A percentile compares a stretch with the other conserved stretches of the same genome.
Evolutionary conservation across 208 protist genomes (phyloP).

Genomic region (Acanthamoeba culbertsoni): DNA sequence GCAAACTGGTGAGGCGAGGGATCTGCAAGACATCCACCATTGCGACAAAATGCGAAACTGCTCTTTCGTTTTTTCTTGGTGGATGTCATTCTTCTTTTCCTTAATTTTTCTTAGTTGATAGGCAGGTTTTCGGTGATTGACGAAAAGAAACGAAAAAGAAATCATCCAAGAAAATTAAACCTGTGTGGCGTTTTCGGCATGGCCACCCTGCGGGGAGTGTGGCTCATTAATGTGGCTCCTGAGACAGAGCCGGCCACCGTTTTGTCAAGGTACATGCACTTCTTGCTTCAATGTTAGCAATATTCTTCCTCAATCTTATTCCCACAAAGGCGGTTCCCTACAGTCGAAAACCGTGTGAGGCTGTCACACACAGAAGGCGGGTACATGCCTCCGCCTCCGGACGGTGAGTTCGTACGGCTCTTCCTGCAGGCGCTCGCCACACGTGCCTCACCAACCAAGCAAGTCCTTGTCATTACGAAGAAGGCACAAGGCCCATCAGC

Average conservation of each 20-base stretch:
- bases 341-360: background rate
- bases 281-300: background rate
- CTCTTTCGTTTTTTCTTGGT: too few relatives aligned
- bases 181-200: too few relatives aligned
- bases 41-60: too few relatives aligned
- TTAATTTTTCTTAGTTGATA: too few relatives aligned
- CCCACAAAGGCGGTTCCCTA: background rate
- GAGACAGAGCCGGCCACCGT: background rate
- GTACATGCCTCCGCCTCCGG: background rate
- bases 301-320: background rate
- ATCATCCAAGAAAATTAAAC: too few relatives aligned
- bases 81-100: too few relatives aligned
- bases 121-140: too few relatives aligned
- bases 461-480: constrained; percentile 14
- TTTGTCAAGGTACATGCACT: background rate
- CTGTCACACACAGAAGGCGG: background rate
- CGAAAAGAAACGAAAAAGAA: too few relatives aligned
- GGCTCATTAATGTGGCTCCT: background rate
- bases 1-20: background rate
- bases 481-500: background rate
- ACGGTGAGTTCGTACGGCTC: background rate
- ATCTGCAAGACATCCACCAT: background rate
- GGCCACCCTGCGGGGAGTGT: background rate
- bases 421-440: background rate
- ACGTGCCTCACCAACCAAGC: background rate